Conservation (phyloP, 257 asterid genomes). For the Nicotiana obtusifolia region DNA sequence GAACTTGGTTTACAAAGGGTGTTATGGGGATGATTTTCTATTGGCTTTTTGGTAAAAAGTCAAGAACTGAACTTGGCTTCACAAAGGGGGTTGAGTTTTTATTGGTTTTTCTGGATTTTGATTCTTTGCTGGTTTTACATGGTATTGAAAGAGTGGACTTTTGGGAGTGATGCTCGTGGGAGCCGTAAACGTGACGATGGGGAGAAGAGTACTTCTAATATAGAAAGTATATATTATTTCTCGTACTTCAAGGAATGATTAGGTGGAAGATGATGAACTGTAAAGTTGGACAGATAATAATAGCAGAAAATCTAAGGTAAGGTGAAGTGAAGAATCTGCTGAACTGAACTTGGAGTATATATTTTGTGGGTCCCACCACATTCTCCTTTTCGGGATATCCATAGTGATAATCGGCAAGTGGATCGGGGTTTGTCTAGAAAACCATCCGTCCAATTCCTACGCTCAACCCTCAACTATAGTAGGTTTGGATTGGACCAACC, state of each 20-base stretch:
- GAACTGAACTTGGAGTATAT: background rate
- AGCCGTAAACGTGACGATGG: conserved; percentile 1
- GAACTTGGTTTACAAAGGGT: background rate
- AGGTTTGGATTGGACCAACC: too few relatives aligned
- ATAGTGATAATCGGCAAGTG: background rate
- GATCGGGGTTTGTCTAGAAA: background rate
- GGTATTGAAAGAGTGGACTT: background rate
- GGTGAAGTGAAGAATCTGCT: background rate
- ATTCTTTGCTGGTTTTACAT: conserved; percentile 4
- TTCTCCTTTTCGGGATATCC: background rate
- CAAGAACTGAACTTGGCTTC: background rate
- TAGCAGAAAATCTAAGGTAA: background rate
- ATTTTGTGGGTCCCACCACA: background rate
- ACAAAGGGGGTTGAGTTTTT: background rate
- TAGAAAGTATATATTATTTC: background rate
- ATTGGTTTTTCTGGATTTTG: background rate
- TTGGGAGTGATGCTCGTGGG: background rate
- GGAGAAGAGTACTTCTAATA: background rate
- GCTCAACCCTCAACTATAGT: background rate
- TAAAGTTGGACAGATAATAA: background rate
- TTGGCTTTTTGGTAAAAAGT: background rate
- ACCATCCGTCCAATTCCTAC: background rate
- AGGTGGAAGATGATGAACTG: background rate
- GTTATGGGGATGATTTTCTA: background rate
- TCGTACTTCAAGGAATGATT: background rate